Evolutionary conservation across 768 basidiomycete species (phyloP).

Genomic region (Nidula microcarpa): DNA sequence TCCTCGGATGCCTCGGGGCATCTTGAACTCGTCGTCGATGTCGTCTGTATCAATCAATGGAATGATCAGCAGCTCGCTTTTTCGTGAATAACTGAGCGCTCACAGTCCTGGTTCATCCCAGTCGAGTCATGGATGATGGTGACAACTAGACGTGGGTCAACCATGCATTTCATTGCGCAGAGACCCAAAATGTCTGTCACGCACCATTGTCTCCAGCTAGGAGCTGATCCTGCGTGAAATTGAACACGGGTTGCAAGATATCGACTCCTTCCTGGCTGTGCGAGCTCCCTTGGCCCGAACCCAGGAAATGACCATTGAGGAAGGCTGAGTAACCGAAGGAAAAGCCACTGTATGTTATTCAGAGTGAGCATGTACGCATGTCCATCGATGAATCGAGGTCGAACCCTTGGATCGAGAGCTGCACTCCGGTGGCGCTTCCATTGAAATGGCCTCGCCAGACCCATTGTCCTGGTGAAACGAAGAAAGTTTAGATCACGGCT

Average conservation of each 20-base stretch:
- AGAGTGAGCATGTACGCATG: neutral
- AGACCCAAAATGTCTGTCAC: neutral
- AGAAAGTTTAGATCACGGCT: neutral
- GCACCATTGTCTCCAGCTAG: constrained; percentile 22
- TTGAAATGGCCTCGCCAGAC: constrained; percentile 44
- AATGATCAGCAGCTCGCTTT: neutral
- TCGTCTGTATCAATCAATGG: constrained; percentile 15
- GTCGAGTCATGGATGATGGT: constrained; percentile 33
- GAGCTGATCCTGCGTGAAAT: constrained; percentile 27
- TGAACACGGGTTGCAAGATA: constrained; percentile 26
- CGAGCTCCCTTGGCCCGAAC: constrained; percentile 35
- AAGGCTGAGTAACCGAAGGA: constrained; percentile 45
- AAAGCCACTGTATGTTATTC: constrained; percentile 18
- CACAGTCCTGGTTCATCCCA: constrained; percentile 33
- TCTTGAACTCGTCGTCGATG: constrained; percentile 42
- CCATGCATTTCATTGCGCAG: neutral
- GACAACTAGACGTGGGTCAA: constrained; percentile 13
- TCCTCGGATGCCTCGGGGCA: constrained; percentile 65
- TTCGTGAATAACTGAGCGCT: constrained; percentile 1
- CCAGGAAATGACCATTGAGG: constrained; percentile 37
- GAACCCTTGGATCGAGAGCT: constrained; percentile 36
- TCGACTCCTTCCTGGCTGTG: constrained; percentile 28
- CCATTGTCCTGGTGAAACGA: constrained; percentile 24
- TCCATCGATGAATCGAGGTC: neutral
- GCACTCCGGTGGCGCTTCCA: constrained; percentile 35